Percentiles rank a stretch among this genome's conserved stretches.
These are phyloP conservation scores for Coniochaeta hoffmannii DNA, from an alignment of 2,329 filamentous ascomycete genomes.

Conservation along the genomic window DNA sequence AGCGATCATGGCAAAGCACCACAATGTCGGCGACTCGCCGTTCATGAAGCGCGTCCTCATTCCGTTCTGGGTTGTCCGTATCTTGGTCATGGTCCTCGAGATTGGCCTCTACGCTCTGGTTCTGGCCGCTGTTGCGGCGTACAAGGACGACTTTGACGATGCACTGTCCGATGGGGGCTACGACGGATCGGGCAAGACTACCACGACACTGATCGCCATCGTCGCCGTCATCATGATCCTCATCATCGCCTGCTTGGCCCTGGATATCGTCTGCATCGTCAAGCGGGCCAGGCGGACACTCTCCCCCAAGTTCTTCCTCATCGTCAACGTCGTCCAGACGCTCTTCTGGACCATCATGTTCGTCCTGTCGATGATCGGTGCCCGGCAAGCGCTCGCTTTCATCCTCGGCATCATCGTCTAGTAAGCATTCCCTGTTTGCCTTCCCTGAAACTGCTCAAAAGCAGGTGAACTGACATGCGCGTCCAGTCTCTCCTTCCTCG, in stretches of 20 bases:
- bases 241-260: slow-evolving; percentile 18
- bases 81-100: slow-evolving; percentile 20
- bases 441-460: not conserved
- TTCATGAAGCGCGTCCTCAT: slow-evolving; percentile 26
- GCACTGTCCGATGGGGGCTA: slow-evolving; percentile 11
- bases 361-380: slow-evolving; percentile 17
- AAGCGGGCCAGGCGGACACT: slow-evolving; percentile 22
- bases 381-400: slow-evolving; percentile 6
- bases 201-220: slow-evolving; percentile 14
- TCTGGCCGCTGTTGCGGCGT: slow-evolving; percentile 12
- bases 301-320: slow-evolving; percentile 23
- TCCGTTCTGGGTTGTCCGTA: slow-evolving; percentile 25
- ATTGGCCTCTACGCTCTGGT: slow-evolving; percentile 15
- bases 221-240: slow-evolving; percentile 17
- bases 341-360: slow-evolving; percentile 19
- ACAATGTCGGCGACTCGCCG: slow-evolving; percentile 20
- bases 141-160: slow-evolving; percentile 10
- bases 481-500: slow-evolving; percentile 22
- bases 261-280: slow-evolving; percentile 24
- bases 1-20: slow-evolving; percentile 15
- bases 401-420: slow-evolving; percentile 17
- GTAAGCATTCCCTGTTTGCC: slow-evolving; percentile 12
- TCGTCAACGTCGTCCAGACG: slow-evolving; percentile 20
- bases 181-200: not conserved
- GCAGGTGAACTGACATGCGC: slow-evolving; percentile 1